Evolutionary conservation across 805 yeast species (phyloP).

Genomic region (Pichia occidentalis): DNA sequence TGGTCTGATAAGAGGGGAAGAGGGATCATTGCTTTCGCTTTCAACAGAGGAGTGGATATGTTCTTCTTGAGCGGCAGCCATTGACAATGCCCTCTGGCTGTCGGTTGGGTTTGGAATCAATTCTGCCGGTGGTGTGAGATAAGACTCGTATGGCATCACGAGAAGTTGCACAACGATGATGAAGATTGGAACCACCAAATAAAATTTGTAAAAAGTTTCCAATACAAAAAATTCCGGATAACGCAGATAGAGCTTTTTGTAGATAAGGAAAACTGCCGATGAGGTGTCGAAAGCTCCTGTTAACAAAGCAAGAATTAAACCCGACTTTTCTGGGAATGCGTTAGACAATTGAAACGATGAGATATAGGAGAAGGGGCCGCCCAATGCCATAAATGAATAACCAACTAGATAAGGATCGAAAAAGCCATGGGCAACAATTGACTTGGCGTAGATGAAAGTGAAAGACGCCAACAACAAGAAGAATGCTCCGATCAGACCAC

Average conservation of each 20-base stretch:
- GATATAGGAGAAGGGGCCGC: constrained; percentile 52
- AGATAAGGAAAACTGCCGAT: constrained; percentile 46
- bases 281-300: constrained; percentile 58
- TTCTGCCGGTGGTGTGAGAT: constrained; percentile 36
- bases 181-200: constrained; percentile 43
- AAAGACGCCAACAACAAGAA: constrained; percentile 41
- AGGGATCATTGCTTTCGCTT: constrained; percentile 12
- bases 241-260: constrained; percentile 35
- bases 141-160: constrained; percentile 46
- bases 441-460: constrained; percentile 37
- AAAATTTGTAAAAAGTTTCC: constrained; percentile 39
- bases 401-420: constrained; percentile 50
- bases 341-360: constrained; percentile 53
- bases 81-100: constrained; percentile 23
- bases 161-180: constrained; percentile 40
- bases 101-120: constrained; percentile 28
- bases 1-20: constrained; percentile 14
- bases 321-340: constrained; percentile 48
- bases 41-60: constrained; percentile 14
- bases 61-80: constrained; percentile 25
- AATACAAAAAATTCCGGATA: constrained; percentile 33
- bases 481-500: constrained; percentile 46
- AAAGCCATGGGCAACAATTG: constrained; percentile 14
- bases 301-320: constrained; percentile 44
- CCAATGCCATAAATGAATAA: constrained; percentile 47